Evolutionary conservation across 2,329 filamentous ascomycete species (phyloP).

Genomic region (Paecilomyces niveus): DNA sequence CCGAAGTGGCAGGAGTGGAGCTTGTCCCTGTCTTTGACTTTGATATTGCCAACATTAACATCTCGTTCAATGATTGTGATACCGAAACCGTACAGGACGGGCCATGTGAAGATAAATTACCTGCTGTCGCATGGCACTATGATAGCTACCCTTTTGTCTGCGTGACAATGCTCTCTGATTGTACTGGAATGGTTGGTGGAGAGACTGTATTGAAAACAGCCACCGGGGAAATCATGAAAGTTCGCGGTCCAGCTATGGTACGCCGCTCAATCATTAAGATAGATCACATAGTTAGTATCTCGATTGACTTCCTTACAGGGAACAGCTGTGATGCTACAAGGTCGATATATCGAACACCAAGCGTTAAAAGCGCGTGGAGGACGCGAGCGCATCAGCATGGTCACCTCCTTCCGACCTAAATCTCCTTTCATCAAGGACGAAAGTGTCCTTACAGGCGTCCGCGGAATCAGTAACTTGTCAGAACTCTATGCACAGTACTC

Average conservation of each 20-base stretch:
- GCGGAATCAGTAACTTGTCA: constrained; percentile 47
- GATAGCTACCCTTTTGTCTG: constrained; percentile 48
- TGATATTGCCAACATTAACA: not conserved
- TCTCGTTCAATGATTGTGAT: not conserved
- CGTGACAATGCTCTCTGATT: constrained; percentile 46
- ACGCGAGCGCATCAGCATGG: constrained; percentile 55
- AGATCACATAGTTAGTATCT: not conserved
- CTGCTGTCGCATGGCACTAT: constrained; percentile 44
- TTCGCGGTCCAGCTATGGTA: constrained; percentile 39
- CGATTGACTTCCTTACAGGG: constrained; percentile 6
- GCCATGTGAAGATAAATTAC: constrained; percentile 36
- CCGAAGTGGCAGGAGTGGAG: constrained; percentile 52
- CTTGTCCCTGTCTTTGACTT: constrained; percentile 38
- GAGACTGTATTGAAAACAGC: constrained; percentile 57
- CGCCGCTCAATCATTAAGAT: too few species aligned
- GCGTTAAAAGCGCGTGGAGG: constrained; percentile 51
- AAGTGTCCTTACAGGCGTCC: constrained; percentile 50
- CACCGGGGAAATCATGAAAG: constrained; percentile 39
- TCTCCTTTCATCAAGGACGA: constrained; percentile 50
- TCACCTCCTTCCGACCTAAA: constrained; percentile 55
- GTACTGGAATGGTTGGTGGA: constrained; percentile 42
- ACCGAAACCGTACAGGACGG: constrained; percentile 17
- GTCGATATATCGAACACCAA: constrained; percentile 58
- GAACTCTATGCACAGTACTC: constrained; percentile 53
- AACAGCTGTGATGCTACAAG: constrained; percentile 54